Evolutionary conservation across 1,139 yeast species (phyloP), one percentile per base, ranked within the genome.

Genomic region (Arxiozyma telluris): DNA sequence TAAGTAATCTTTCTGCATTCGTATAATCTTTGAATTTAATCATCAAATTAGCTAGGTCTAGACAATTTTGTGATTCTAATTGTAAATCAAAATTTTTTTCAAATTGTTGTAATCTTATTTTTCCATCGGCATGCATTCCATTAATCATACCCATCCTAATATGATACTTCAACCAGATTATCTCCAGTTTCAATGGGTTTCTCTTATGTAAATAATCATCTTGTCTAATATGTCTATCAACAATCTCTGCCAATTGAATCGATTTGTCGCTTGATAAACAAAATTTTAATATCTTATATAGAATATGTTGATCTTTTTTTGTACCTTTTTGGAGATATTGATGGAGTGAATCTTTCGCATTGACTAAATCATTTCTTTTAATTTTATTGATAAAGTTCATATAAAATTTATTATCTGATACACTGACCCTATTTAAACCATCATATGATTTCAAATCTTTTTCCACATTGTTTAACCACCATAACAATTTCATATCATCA

Each of bases 91-190:
- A 49, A 34, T 49, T 49, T 21, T 46, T 54, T 18, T 49, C 51
- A 20, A 41, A 41, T 9, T 49, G 50, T 49, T 49, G 27, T 42
- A 41, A 42, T 42, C 44, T 42, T 6, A 20, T 17, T 41, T 21
- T n/a, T 17, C 22, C 25, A 22, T 20, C 15, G 17, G 30, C 8
- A 21, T 21, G 1, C 25, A 17, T 3, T 11, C 25, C 27, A 22
- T 48, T 39, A 30, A 49, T 41, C 8, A 53, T 44, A 18, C 46
- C 41, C 11, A 49, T 44, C 15, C 44, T n/a, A 7, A 59, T 53
- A n/a, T 58, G 58, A 38, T 59, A 53, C 21, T 57, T 55, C 15
- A 63, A 53, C 64, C 64, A 61, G 7, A 63, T 45, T 12, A 64
- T 61, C 22, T 58, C 59, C 8, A 63, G 47, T 47, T 62, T 64